phyloP scores from a whole-genome alignment of 2,329 filamentous ascomycete genomes.

The Septoria linicola region DNA sequence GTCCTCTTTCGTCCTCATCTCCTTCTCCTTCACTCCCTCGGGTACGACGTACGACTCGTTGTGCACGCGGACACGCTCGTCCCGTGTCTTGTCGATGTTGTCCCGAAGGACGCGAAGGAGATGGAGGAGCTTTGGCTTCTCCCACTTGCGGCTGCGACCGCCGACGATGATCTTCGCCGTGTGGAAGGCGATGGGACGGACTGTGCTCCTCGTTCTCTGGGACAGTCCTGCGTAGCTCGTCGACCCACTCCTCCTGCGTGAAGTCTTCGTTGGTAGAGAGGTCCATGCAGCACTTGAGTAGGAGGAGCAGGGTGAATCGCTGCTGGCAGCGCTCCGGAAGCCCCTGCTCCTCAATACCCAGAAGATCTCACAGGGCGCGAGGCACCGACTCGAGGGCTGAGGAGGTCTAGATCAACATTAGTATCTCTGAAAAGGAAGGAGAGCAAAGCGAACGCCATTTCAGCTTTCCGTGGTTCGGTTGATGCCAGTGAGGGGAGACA shows the following conservation, averaged over 20 bases:
- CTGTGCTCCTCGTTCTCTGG: not conserved
- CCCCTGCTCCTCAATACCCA: not conserved
- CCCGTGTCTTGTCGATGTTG: constrained; percentile 2
- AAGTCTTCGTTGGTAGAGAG: constrained; percentile 2
- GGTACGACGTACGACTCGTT: not conserved
- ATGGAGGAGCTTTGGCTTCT: not conserved
- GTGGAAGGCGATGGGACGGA: constrained; percentile 1
- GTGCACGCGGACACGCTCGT: not conserved
- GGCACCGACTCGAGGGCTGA: not conserved
- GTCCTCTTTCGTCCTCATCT: constrained; percentile 1
- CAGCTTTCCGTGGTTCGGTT: too few relatives aligned
- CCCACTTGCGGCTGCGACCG: not conserved
- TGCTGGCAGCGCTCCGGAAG: constrained; percentile 2
- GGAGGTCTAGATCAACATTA: too few relatives aligned
- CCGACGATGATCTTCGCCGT: constrained; percentile 1
- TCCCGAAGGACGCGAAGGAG: constrained; percentile 1
- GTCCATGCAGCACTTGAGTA: constrained; percentile 1
- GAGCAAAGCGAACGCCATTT: too few relatives aligned
- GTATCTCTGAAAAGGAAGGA: too few relatives aligned
- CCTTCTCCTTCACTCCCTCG: not conserved
- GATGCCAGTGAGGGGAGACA: too few relatives aligned
- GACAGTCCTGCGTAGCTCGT: constrained; percentile 4
- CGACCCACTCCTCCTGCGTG: constrained; percentile 6
- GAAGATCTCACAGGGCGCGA: not conserved
- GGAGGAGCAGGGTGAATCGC: constrained; percentile 11